Evolutionary conservation across 2,329 filamentous ascomycete species (phyloP), one percentile per base, ranked within the genome.

Genomic region (Paecilomyces sp.): DNA sequence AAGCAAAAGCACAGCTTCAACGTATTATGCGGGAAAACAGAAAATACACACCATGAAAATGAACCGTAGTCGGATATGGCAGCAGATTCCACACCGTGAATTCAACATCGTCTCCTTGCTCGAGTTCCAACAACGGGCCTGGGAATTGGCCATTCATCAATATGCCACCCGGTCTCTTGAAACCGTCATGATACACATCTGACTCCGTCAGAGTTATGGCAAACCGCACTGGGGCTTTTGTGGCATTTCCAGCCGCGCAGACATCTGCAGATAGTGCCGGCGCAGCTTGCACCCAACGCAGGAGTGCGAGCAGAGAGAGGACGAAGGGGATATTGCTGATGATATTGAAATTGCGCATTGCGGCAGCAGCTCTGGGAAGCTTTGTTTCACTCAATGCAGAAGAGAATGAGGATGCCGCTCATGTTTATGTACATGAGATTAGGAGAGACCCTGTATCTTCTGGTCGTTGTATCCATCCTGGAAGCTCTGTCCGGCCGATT

Each of bases 81-180:
- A 67, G 57, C 54, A 60, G 54, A 47, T 67, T 67, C 13, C 61
- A 61, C 8, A 67, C 66, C 3, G 60, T 55, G 22, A 67, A 61
- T 41, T 64, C 58, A 34, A 63, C 62, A 18, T 63, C 58, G 30
- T 64, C 61, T n/a, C 62, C 62, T 56, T 59, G 57, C 33, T 62
- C 36, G 36, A 61, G 33, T 54, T 69, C 65, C 54, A 70, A 62
- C 12, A 56, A 50, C 3, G 63, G 63, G 1, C 62, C 63, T 3
- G 64, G 64, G 15, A 68, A 69, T 51, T 66, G 63, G 24, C 63
- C 66, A 56, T 70, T 70, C 51, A 69, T 60, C 28, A 69, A 59
- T 18, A 70, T 64, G 41, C 66, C 41, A 22, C n/a, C 61, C 36
- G 63, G 33, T 30, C 64, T 61, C 57, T 63, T 36, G 28, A 68